These are phyloP conservation scores for Prunus dulcis DNA, from an alignment of 306 rosid species.

Conservation along the genomic window DNA sequence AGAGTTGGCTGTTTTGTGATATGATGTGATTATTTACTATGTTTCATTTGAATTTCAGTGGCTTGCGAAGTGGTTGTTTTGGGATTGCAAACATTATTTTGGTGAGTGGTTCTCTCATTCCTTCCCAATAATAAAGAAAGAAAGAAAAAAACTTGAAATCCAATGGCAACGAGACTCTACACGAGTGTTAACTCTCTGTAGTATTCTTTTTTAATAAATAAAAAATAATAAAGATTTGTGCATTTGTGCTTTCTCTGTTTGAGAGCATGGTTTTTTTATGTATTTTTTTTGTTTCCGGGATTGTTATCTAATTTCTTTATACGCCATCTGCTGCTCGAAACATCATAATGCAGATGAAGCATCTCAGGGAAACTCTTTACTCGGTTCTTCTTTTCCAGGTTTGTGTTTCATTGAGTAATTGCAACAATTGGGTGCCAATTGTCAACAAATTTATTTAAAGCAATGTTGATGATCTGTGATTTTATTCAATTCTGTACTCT, in stretches of 20 bases:
- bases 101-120: slow-evolving; percentile 40
- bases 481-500: slow-evolving; percentile 1
- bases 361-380: slow-evolving; percentile 51
- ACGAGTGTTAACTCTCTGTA: too few species aligned
- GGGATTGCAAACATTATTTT: slow-evolving; percentile 59
- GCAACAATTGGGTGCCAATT: neutral
- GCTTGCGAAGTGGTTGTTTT: slow-evolving; percentile 70
- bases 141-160: too few species aligned
- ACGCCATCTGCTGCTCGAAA: neutral
- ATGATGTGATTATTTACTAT: slow-evolving; percentile 23
- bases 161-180: too few species aligned
- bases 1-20: neutral
- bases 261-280: neutral
- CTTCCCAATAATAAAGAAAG: neutral
- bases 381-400: slow-evolving; percentile 68
- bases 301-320: neutral
- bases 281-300: neutral
- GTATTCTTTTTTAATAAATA: too few species aligned
- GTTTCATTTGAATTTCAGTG: slow-evolving; percentile 53
- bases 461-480: neutral
- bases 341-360: slow-evolving; percentile 54
- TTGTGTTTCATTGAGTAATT: slow-evolving; percentile 18
- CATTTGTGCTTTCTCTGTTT: neutral
- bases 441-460: slow-evolving; percentile 12
- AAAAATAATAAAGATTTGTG: too few species aligned